These are phyloP conservation scores for Malus orientalis DNA, from an alignment of 306 rosid species.

Conservation along the genomic window DNA sequence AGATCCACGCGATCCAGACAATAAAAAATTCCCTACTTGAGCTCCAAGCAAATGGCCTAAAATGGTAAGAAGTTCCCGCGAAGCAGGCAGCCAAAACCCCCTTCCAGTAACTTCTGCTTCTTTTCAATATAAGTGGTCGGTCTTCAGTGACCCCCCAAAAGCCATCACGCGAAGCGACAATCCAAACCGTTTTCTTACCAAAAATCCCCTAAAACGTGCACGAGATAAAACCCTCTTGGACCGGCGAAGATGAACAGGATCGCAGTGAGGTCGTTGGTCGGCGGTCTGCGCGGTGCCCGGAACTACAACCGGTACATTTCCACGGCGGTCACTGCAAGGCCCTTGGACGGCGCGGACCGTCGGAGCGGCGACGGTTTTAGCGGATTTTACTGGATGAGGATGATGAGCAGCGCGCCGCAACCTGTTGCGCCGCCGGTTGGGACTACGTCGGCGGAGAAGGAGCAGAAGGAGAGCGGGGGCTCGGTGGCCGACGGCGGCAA, in stretches of 20 bases:
- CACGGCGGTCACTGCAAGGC: slow-evolving; percentile 13
- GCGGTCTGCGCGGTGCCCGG: slow-evolving; percentile 30
- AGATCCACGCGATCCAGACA: background rate
- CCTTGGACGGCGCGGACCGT: background rate
- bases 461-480: slow-evolving; percentile 12
- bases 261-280: slow-evolving; percentile 29
- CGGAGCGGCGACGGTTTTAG: slow-evolving; percentile 13
- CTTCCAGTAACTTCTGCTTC: background rate
- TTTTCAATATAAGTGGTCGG: background rate
- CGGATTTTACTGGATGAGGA: slow-evolving; percentile 28
- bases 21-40: background rate
- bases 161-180: background rate
- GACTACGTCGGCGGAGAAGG: slow-evolving; percentile 10
- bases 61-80: background rate
- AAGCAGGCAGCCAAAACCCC: background rate
- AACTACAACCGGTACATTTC: slow-evolving; percentile 18
- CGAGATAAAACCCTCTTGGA: too few species aligned
- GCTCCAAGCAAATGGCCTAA: background rate
- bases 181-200: background rate
- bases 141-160: background rate
- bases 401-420: slow-evolving; percentile 24
- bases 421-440: background rate
- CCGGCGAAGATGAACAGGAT: slow-evolving; percentile 32
- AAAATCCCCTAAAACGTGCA: background rate
- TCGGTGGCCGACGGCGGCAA: background rate